Evolutionary conservation across 2,329 filamentous ascomycete genomes (phyloP).

Genomic region (Colletotrichum camelliae): DNA sequence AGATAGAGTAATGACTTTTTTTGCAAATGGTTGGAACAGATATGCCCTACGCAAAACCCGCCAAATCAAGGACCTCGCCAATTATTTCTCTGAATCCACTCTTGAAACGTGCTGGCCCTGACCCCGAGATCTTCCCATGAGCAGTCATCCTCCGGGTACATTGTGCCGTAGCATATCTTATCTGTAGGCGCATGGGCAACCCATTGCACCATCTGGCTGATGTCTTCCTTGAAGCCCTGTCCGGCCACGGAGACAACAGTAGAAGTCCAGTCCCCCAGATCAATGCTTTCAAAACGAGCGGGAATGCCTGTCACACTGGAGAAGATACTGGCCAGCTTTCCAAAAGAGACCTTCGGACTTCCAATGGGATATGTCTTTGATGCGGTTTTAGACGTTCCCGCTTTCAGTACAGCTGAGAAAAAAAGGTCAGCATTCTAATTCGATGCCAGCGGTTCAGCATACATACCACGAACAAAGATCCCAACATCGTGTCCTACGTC

Average conservation of each 20-base stretch:
- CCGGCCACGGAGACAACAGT: slow-evolving; percentile 7
- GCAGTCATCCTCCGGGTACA: background rate
- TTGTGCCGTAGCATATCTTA: slow-evolving; percentile 15
- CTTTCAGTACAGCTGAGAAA: background rate
- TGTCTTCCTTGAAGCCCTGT: slow-evolving; percentile 18
- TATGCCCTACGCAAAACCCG: background rate
- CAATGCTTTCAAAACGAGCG: background rate
- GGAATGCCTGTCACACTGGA: background rate
- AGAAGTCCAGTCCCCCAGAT: background rate
- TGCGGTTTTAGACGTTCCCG: background rate
- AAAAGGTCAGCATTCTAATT: background rate
- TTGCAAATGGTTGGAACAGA: background rate
- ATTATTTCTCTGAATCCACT: background rate
- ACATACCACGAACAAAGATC: background rate
- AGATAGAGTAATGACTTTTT: background rate
- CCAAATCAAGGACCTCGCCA: background rate
- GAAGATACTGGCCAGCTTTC: background rate
- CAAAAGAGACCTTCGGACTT: background rate
- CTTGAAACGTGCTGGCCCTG: background rate
- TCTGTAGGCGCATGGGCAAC: slow-evolving; percentile 7
- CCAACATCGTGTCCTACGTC: background rate
- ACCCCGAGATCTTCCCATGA: background rate
- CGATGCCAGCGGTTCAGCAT: background rate
- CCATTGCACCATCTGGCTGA: slow-evolving; percentile 26
- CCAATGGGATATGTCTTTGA: background rate